A percentile compares a stretch with the other conserved stretches of the same genome.
phyloP scores from a whole-genome alignment of 768 basidiomycete species.

The Rhodosporidiobolus sp. region DNA sequence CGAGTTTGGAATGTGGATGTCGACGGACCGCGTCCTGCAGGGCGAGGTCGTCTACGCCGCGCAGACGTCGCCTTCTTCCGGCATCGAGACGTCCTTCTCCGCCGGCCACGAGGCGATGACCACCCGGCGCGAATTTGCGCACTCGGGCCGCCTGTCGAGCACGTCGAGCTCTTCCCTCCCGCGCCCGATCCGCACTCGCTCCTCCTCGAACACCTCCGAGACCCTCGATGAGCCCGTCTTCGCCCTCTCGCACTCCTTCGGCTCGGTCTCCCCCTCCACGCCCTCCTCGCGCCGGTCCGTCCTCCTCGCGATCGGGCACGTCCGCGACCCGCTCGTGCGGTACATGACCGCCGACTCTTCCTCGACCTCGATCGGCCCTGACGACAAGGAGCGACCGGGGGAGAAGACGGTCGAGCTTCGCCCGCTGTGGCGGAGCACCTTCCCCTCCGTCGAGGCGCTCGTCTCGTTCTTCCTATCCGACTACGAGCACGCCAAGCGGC shows the following conservation, averaged over 20 bases:
- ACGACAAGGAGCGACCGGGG: not conserved
- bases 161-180: conserved; percentile 11
- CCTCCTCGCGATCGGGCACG: conserved; percentile 33
- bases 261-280: conserved; percentile 3
- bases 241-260: conserved; percentile 29
- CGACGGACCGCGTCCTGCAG: conserved; percentile 24
- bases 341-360: conserved; percentile 2
- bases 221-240: conserved; percentile 35
- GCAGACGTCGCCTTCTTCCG: not conserved
- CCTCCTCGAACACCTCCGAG: not conserved
- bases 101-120: conserved; percentile 19
- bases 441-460: not conserved
- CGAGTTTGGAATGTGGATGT: conserved; percentile 6
- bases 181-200: conserved; percentile 2
- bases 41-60: conserved; percentile 33
- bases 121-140: conserved; percentile 14
- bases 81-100: conserved; percentile 17
- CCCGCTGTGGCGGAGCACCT: conserved; percentile 24
- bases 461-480: conserved; percentile 19
- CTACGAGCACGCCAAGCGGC: not conserved
- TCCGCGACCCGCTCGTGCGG: conserved; percentile 30
- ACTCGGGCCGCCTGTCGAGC: not conserved
- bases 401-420: not conserved
- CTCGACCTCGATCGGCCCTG: not conserved
- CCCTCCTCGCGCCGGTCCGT: not conserved